Evolutionary conservation across 768 basidiomycete genomes (phyloP).

Genomic region (Paxillus rubicundulus): DNA sequence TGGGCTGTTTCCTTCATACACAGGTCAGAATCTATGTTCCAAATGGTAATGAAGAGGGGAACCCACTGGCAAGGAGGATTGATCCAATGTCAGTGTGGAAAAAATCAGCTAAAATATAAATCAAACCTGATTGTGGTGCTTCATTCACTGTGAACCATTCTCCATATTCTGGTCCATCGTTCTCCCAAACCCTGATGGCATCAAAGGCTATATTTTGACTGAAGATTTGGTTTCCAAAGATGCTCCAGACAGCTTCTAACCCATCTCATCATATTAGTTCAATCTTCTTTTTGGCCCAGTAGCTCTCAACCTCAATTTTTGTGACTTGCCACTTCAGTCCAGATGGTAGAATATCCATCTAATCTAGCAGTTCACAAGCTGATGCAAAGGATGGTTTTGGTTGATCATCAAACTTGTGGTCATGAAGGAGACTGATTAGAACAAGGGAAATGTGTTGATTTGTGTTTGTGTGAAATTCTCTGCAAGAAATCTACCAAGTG

Average conservation of each 20-base stretch:
- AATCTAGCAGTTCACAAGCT: conserved; percentile 18
- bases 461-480: neutral
- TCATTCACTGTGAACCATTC: neutral
- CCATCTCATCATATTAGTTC: conserved; percentile 25
- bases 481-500: neutral
- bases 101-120: neutral
- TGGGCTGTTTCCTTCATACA: too few species aligned
- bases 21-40: conserved; percentile 6
- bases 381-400: conserved; percentile 14
- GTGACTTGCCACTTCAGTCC: conserved; percentile 21
- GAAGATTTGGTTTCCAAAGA: neutral
- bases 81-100: neutral
- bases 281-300: conserved; percentile 16
- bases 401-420: neutral
- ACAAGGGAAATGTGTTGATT: neutral
- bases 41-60: conserved; percentile 9
- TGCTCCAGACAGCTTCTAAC: conserved; percentile 15
- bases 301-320: neutral
- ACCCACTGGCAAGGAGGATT: neutral
- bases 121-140: neutral
- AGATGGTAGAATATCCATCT: conserved; percentile 17
- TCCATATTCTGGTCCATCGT: neutral
- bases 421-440: neutral
- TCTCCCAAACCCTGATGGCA: too few species aligned
- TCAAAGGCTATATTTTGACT: too few species aligned